Evolutionary conservation across 1,139 yeast genomes (phyloP).

Genomic region (Zygosaccharomyces pseudobailii): DNA sequence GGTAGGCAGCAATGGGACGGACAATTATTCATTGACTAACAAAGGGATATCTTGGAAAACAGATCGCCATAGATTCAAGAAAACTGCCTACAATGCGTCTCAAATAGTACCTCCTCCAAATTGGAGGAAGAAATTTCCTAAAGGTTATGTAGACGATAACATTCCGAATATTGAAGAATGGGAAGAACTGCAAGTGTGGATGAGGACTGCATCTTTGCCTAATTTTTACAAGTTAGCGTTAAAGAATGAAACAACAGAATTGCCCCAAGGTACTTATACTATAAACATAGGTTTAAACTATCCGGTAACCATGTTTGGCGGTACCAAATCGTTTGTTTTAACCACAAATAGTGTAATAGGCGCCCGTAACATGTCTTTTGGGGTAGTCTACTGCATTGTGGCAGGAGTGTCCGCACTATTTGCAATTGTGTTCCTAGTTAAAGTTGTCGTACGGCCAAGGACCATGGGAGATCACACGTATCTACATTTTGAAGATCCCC

Average conservation of each 20-base stretch:
- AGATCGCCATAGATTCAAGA: slow-evolving; percentile 72
- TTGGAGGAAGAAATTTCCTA: slow-evolving; percentile 80
- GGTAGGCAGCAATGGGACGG: slow-evolving; percentile 35
- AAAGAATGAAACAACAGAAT: slow-evolving; percentile 64
- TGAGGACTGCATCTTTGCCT: slow-evolving; percentile 90
- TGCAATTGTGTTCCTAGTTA: slow-evolving; percentile 42
- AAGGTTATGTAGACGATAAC: slow-evolving; percentile 81
- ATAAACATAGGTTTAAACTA: slow-evolving; percentile 75
- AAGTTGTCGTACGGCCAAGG: slow-evolving; percentile 45
- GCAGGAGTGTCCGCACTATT: slow-evolving; percentile 69
- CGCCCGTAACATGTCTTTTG: slow-evolving; percentile 82
- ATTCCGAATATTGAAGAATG: slow-evolving; percentile 75
- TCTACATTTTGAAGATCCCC: slow-evolving; percentile 32
- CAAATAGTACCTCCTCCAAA: slow-evolving; percentile 95
- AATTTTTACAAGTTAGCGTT: slow-evolving; percentile 76
- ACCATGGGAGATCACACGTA: slow-evolving; percentile 41
- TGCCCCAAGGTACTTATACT: slow-evolving; percentile 66
- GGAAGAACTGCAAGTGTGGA: slow-evolving; percentile 94
- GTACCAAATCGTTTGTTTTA: slow-evolving; percentile 72
- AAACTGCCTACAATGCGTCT: slow-evolving; percentile 62
- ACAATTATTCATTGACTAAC: slow-evolving; percentile 58
- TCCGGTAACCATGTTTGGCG: slow-evolving; percentile 80
- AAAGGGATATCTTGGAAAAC: slow-evolving; percentile 83
- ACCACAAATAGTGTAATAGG: slow-evolving; percentile 87
- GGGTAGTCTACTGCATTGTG: slow-evolving; percentile 84